These are phyloP conservation scores for Auricularia sp. DNA, from an alignment of 768 basidiomycete species.

Conservation along the genomic window DNA sequence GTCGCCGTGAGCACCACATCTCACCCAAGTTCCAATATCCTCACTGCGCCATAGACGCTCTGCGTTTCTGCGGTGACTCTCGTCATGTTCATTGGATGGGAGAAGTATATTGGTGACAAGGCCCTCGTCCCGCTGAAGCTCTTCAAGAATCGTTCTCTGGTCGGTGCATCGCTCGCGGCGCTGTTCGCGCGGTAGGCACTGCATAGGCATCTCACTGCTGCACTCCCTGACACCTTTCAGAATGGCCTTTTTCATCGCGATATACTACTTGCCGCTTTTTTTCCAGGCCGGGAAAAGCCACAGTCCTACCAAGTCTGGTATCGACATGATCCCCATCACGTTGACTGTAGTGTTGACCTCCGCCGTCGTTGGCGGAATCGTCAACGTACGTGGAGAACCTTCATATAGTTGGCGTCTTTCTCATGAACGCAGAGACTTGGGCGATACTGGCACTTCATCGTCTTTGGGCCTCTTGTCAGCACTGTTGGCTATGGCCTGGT, in stretches of 20 bases:
- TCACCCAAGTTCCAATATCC: not conserved
- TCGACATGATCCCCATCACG: slow-evolving; percentile 32
- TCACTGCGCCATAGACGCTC: not conserved
- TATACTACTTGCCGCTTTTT: slow-evolving; percentile 16
- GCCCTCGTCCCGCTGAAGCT: slow-evolving; percentile 30
- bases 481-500: slow-evolving; percentile 25
- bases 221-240: not conserved
- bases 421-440: not conserved
- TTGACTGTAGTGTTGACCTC: slow-evolving; percentile 20
- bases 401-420: too few species aligned
- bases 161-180: slow-evolving; percentile 20
- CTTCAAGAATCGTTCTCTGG: slow-evolving; percentile 20
- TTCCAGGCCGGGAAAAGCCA: slow-evolving; percentile 24
- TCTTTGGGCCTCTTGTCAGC: not conserved
- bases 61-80: slow-evolving; percentile 14
- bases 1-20: not conserved
- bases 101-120: slow-evolving; percentile 21
- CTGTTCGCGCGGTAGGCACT: not conserved
- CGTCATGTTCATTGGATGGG: slow-evolving; percentile 24
- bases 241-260: slow-evolving; percentile 4
- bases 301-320: slow-evolving; percentile 26
- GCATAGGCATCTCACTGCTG: not conserved
- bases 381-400: slow-evolving; percentile 5
- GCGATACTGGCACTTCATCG: not conserved
- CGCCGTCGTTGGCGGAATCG: slow-evolving; percentile 18